Conservation (phyloP, 2,329 filamentous ascomycete species). For the Nemania sp. region DNA sequence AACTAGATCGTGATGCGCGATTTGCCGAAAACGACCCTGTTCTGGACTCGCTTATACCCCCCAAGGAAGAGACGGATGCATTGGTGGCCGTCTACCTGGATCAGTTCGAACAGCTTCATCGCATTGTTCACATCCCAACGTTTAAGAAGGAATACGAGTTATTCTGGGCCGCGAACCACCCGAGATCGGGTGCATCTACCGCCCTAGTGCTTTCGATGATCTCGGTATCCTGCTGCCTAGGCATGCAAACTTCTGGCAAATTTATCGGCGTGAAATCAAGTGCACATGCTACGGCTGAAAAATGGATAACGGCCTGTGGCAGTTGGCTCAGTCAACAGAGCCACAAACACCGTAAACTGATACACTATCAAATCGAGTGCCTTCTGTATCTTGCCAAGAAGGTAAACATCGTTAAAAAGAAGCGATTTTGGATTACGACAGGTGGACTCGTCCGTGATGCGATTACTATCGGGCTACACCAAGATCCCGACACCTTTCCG, state of each 20-base stretch:
- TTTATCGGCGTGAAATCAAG: slow-evolving; percentile 64
- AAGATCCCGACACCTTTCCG: slow-evolving; percentile 60
- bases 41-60: slow-evolving; percentile 56
- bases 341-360: slow-evolving; percentile 63
- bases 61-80: slow-evolving; percentile 53
- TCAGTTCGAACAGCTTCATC: slow-evolving; percentile 60
- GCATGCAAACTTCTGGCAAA: slow-evolving; percentile 56
- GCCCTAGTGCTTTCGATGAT: slow-evolving; percentile 64
- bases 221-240: slow-evolving; percentile 61
- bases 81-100: slow-evolving; percentile 57
- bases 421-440: slow-evolving; percentile 64
- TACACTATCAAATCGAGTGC: slow-evolving; percentile 65
- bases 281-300: slow-evolving; percentile 58
- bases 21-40: slow-evolving; percentile 53
- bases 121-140: slow-evolving; percentile 63
- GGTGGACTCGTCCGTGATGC: slow-evolving; percentile 62
- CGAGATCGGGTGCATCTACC: slow-evolving; percentile 58
- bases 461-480: slow-evolving; percentile 62
- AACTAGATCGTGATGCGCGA: slow-evolving; percentile 56
- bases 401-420: slow-evolving; percentile 68
- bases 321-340: slow-evolving; percentile 60
- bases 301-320: slow-evolving; percentile 61
- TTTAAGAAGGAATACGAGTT: slow-evolving; percentile 60
- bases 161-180: slow-evolving; percentile 56
- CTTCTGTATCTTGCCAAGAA: slow-evolving; percentile 64